phyloP scores from a whole-genome alignment of 2,329 filamentous ascomycete genomes.

The Phyllosticta citrichinensis region DNA sequence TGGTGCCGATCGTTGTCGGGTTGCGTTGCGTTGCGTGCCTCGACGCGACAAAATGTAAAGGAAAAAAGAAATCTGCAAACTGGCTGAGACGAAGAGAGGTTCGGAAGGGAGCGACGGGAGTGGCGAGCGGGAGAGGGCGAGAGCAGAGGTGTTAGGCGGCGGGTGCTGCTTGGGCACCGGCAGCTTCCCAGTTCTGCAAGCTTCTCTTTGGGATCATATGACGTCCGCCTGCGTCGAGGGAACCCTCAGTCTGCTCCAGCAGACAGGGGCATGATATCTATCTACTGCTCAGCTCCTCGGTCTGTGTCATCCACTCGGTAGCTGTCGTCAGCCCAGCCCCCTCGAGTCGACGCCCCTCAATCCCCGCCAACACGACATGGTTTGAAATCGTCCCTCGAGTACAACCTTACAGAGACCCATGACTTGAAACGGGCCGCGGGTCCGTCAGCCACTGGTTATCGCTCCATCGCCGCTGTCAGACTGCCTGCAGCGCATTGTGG shows the following conservation, averaged over 20 bases:
- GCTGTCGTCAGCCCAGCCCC: background rate
- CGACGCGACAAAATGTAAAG: background rate
- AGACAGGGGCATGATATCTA: background rate
- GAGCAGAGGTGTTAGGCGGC: background rate
- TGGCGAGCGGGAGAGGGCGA: slow-evolving; percentile 2
- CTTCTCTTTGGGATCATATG: slow-evolving; percentile 8
- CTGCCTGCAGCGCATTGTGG: background rate
- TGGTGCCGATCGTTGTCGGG: background rate
- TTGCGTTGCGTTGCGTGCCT: background rate
- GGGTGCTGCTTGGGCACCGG: slow-evolving; percentile 1
- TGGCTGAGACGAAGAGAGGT: background rate
- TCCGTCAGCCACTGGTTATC: background rate
- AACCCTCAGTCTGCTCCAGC: background rate
- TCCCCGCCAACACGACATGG: background rate
- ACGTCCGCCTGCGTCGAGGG: background rate
- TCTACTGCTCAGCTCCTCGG: background rate
- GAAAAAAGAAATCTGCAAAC: background rate
- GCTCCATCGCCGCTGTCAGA: background rate
- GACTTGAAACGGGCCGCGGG: background rate
- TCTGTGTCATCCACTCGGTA: background rate
- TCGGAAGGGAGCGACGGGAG: background rate
- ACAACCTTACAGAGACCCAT: background rate
- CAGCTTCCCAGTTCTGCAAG: slow-evolving; percentile 10
- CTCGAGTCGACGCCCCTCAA: background rate
- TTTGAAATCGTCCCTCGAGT: background rate